These are phyloP conservation scores for Peronospora tabacina DNA, from an alignment of 352 stramenopile genomes.

Conservation along the genomic window DNA sequence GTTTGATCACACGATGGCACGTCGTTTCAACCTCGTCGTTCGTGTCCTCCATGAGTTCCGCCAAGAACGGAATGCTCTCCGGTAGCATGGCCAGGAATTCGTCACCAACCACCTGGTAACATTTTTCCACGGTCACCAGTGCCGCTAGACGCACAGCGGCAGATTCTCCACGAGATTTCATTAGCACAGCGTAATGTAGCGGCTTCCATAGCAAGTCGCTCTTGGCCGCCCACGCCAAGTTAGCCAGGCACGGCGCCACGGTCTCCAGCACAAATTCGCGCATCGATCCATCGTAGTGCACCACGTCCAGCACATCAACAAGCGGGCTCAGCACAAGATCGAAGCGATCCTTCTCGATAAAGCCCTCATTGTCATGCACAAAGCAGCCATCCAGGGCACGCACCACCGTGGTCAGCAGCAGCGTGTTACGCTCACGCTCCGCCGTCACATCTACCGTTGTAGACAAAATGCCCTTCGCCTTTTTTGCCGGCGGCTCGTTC, in stretches of 20 bases:
- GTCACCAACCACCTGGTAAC: conserved; percentile 81
- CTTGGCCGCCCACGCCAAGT: conserved; percentile 80
- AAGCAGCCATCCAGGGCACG: conserved; percentile 77
- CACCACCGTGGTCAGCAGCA: conserved; percentile 53
- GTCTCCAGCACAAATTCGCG: conserved; percentile 59
- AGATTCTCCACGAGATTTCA: conserved; percentile 74
- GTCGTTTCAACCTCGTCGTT: conserved; percentile 76
- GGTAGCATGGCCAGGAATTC: conserved; percentile 86
- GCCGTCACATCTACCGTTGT: conserved; percentile 13
- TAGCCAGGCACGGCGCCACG: conserved; percentile 59
- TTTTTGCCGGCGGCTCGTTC: conserved; percentile 51
- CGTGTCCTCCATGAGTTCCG: conserved; percentile 85
- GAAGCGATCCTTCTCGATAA: conserved; percentile 85
- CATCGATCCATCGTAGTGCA: conserved; percentile 37
- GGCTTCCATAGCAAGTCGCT: conserved; percentile 86
- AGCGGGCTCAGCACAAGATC: conserved; percentile 63
- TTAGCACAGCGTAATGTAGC: conserved; percentile 82
- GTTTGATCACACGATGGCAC: conserved; percentile 83
- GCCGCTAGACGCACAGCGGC: conserved; percentile 61
- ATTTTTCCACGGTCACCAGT: conserved; percentile 77
- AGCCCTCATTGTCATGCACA: conserved; percentile 78
- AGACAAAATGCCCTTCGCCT: conserved; percentile 38
- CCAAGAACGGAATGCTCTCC: conserved; percentile 85
- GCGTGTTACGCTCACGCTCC: conserved; percentile 29
- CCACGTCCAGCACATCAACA: conserved; percentile 69